A percentile compares a stretch with the other conserved stretches of the same genome.
These are phyloP conservation scores for Cucurbita ficifolia DNA, from an alignment of 306 rosid species.

Conservation along the genomic window DNA sequence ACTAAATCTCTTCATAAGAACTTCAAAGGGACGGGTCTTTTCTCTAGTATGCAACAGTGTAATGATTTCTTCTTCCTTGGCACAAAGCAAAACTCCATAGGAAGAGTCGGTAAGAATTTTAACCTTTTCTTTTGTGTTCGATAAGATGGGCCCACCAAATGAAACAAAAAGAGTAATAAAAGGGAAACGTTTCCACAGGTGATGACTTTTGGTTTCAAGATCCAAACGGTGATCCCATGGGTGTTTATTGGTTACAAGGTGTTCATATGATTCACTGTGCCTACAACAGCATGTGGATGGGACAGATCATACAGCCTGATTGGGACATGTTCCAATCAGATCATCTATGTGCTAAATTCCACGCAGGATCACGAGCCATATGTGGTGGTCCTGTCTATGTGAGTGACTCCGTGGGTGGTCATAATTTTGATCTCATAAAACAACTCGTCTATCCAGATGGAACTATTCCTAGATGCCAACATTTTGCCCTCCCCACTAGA, in stretches of 20 bases:
- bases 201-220: constrained; percentile 95
- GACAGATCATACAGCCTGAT: constrained; percentile 76
- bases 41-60: constrained; percentile 92
- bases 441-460: constrained; percentile 81
- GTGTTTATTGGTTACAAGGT: constrained; percentile 73
- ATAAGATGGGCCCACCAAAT: neutral
- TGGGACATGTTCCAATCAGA: constrained; percentile 98
- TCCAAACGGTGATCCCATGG: constrained; percentile 88
- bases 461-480: constrained; percentile 53
- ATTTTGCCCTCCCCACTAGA: constrained; percentile 76
- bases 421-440: constrained; percentile 55
- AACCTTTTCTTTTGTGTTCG: neutral
- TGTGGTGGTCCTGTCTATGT: constrained; percentile 72
- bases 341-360: constrained; percentile 65
- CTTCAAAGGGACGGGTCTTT: constrained; percentile 60
- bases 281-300: constrained; percentile 94
- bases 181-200: constrained; percentile 18
- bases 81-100: constrained; percentile 52
- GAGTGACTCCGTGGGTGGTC: constrained; percentile 62
- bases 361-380: constrained; percentile 78
- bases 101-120: constrained; percentile 53
- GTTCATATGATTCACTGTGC: constrained; percentile 86
- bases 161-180: neutral
- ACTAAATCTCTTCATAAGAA: constrained; percentile 47
- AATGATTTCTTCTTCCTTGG: constrained; percentile 89